Base-by-base conservation (phyloP, 2,329 filamentous ascomycete genomes). In the Aspergillus chevalieri region DNA sequence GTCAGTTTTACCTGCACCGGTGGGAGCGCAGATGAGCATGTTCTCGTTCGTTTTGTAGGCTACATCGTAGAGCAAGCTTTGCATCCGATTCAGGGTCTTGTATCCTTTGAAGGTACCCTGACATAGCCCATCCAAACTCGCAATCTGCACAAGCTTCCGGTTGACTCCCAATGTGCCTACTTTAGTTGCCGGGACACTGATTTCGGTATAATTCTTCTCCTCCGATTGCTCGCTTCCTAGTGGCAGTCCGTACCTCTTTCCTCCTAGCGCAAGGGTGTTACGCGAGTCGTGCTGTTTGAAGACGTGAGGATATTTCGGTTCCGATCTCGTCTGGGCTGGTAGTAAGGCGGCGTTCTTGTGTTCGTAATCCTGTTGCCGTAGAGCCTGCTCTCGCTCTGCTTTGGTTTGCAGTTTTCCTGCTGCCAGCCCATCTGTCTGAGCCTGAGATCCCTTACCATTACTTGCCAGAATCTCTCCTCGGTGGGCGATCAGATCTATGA, bases 1-100 rank as follows among this genome's bases (percentile, higher is more conserved):
- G 71, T 98, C 93, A 1, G 93, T 98, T 79, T 98, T 98, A 82
- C 93, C 93, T 53, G 91, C 91, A 82, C 93, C 93, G 47, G 93
- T 98, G 4, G 93, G 93, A 19, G 93, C 93, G 69, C 93, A 98
- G 52, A 98, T 94, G 46, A 98, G 81, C 92, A 98, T 96, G 59
- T 98, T 98, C 71, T 98, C 93, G 63, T 84, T 95, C 2, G 89
- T 96, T 66, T 86, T 89, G 72, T 98, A 97, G 0, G 91, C 93
- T 4, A 98, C 89, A 1, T 90, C 90, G 62, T 95, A 95, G 0
- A 97, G 88, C 44, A 98, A 77, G 66, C 91, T 97, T 73, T 98
- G 93, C 94, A 98, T 98, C 24, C 94, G 86, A 64, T 98, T 98
- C 52, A 98, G 79, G 3, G 87, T 74, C 70, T 91, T 92, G 76